A percentile compares a stretch with the other conserved stretches of the same genome.
These are phyloP conservation scores for Prunus fruticosa DNA, from an alignment of 306 rosid genomes.

Conservation along the genomic window DNA sequence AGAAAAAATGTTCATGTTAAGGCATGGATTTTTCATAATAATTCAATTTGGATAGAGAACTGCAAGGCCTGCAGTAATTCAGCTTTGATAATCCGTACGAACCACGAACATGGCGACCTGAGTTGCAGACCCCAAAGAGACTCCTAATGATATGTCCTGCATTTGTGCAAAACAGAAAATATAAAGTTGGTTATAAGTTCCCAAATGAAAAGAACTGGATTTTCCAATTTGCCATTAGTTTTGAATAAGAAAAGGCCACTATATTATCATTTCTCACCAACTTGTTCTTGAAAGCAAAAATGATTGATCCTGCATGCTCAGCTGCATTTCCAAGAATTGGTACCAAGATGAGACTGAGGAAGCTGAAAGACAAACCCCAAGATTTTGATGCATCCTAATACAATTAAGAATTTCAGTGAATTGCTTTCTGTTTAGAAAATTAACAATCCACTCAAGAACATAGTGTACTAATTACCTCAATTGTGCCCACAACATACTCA, in stretches of 20 bases:
- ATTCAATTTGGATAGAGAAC: not conserved
- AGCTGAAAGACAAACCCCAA: constrained; percentile 82
- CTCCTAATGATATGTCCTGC: constrained; percentile 86
- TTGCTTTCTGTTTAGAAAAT: not conserved
- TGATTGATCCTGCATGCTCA: constrained; percentile 91
- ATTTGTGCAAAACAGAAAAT: not conserved
- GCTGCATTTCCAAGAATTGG: constrained; percentile 97
- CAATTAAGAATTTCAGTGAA: not conserved
- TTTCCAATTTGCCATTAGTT: no score
- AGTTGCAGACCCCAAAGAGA: constrained; percentile 91
- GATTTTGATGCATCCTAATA: constrained; percentile 76
- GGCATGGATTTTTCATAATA: not conserved
- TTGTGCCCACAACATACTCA: constrained; percentile 77
- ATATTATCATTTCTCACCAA: constrained; percentile 41
- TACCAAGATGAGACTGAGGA: constrained; percentile 77
- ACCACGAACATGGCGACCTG: constrained; percentile 83
- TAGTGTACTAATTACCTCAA: constrained; percentile 51
- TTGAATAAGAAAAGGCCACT: not conserved
- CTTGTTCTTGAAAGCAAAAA: constrained; percentile 87
- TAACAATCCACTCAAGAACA: not conserved
- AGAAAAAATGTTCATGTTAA: not conserved
- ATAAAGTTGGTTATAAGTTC: not conserved
- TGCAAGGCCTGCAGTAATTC: not conserved
- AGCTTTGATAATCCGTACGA: constrained; percentile 1
- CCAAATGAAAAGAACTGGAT: not conserved